phyloP scores from a whole-genome alignment of 2,329 filamentous ascomycete species.

The Sporothrix pseudoabietina region DNA sequence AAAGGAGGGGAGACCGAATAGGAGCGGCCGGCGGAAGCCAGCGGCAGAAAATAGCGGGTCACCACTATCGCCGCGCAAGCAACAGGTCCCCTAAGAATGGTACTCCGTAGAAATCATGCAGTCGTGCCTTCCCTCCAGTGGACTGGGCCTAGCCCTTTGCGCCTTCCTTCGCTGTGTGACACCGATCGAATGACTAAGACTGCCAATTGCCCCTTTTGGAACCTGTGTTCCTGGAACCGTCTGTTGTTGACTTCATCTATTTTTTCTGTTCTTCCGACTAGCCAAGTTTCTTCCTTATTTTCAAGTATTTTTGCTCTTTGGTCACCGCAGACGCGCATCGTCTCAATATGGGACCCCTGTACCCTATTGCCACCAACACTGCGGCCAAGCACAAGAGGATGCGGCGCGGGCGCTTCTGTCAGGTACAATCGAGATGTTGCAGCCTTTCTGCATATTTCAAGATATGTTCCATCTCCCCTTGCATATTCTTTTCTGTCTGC shows the following conservation, averaged over 20 bases:
- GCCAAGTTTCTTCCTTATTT: background rate
- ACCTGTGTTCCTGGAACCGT: background rate
- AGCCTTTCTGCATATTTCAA: background rate
- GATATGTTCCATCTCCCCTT: background rate
- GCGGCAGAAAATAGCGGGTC: slow-evolving; percentile 23
- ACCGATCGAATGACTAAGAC: slow-evolving; percentile 16
- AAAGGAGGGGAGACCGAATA: background rate
- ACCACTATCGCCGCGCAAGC: slow-evolving; percentile 18
- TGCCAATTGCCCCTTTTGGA: slow-evolving; percentile 12
- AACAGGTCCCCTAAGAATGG: background rate
- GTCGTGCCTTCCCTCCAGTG: background rate
- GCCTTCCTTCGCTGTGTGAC: background rate
- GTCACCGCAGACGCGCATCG: background rate
- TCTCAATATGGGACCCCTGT: background rate
- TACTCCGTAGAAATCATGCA: background rate
- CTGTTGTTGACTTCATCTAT: slow-evolving; percentile 12
- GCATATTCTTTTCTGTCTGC: background rate
- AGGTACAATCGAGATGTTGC: background rate
- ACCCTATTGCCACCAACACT: slow-evolving; percentile 1
- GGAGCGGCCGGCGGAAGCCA: slow-evolving; percentile 8
- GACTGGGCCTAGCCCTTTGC: background rate
- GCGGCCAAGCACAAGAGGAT: background rate
- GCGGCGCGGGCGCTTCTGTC: background rate
- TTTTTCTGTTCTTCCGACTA: background rate
- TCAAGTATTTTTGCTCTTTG: background rate